Evolutionary conservation across 495 filamentous ascomycete genomes (phyloP).

Genomic region (Penicillium cosmopolitanum): DNA sequence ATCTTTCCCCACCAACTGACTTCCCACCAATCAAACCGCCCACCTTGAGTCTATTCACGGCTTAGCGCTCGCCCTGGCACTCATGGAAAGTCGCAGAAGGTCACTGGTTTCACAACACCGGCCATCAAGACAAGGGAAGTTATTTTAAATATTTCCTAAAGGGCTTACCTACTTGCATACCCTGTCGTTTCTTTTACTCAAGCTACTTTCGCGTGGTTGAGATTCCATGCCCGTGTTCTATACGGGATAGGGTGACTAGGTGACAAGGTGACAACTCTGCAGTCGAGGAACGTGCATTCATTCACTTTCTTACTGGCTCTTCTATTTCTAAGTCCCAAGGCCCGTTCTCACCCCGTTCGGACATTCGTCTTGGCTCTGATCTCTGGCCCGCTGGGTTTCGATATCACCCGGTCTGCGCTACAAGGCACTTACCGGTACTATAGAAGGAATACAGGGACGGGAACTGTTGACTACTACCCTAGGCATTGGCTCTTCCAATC

Average conservation of each 20-base stretch:
- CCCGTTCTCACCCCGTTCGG: not conserved
- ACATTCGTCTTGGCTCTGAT: not conserved
- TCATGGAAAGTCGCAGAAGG: slow-evolving; percentile 19
- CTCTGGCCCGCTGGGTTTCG: not conserved
- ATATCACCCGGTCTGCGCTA: not conserved
- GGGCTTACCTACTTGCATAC: not conserved
- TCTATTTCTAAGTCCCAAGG: not conserved
- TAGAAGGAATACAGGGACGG: not conserved
- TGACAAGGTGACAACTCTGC: not conserved
- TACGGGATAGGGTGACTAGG: not conserved
- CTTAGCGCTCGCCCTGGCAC: slow-evolving; percentile 9
- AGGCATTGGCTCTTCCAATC: not conserved
- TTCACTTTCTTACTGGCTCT: not conserved
- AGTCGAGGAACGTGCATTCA: slow-evolving; percentile 1
- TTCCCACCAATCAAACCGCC: slow-evolving; percentile 14
- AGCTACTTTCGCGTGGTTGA: no score
- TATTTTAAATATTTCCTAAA: not conserved
- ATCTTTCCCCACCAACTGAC: not conserved
- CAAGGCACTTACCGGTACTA: not conserved
- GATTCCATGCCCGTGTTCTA: not conserved
- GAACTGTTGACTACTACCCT: not conserved
- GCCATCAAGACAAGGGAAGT: not conserved
- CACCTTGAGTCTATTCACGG: not conserved
- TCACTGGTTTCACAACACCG: slow-evolving; percentile 7
- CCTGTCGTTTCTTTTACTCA: no score